Percentiles rank a stretch among this genome's conserved stretches.
phyloP scores from a whole-genome alignment of 2,329 filamentous ascomycete species.

The Lecanicillium sp. region DNA sequence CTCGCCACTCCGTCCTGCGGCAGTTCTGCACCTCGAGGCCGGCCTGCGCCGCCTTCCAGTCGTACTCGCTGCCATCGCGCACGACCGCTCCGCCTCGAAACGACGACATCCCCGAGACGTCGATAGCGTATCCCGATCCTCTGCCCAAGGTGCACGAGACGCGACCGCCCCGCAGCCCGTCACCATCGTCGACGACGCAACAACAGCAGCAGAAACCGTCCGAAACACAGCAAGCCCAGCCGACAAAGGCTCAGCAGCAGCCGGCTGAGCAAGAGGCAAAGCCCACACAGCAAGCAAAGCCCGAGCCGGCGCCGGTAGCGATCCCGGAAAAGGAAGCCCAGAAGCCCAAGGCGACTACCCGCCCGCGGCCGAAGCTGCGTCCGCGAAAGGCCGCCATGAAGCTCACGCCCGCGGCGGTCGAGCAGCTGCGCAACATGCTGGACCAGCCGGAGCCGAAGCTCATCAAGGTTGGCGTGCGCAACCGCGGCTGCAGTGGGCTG shows the following conservation, averaged over 20 bases:
- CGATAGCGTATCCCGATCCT: conserved; percentile 36
- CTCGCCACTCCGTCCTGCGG: conserved; percentile 28
- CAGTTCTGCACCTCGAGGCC: conserved; percentile 31
- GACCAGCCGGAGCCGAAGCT: conserved; percentile 84
- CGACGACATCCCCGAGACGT: conserved; percentile 37
- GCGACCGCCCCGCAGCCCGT: conserved; percentile 23
- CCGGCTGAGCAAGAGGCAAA: not conserved
- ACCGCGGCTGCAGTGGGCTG: conserved; percentile 86
- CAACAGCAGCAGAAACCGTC: conserved; percentile 6
- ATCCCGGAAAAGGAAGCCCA: conserved; percentile 60
- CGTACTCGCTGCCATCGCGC: conserved; percentile 40
- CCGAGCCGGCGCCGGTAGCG: conserved; percentile 21
- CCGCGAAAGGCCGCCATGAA: conserved; percentile 88
- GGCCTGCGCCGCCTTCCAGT: conserved; percentile 36
- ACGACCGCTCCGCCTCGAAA: conserved; percentile 32
- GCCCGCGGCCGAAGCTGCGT: conserved; percentile 29
- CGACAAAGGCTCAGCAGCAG: conserved; percentile 8
- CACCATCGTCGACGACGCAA: conserved; percentile 7
- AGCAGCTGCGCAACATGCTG: conserved; percentile 68
- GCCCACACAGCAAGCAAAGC: conserved; percentile 13
- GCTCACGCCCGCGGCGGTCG: conserved; percentile 71
- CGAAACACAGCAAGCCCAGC: not conserved
- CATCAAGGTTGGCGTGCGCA: conserved; percentile 90
- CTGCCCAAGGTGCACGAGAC: conserved; percentile 47
- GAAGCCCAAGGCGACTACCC: conserved; percentile 45